phyloP scores from a whole-genome alignment of 495 filamentous ascomycete species.

The Zalerion maritima region DNA sequence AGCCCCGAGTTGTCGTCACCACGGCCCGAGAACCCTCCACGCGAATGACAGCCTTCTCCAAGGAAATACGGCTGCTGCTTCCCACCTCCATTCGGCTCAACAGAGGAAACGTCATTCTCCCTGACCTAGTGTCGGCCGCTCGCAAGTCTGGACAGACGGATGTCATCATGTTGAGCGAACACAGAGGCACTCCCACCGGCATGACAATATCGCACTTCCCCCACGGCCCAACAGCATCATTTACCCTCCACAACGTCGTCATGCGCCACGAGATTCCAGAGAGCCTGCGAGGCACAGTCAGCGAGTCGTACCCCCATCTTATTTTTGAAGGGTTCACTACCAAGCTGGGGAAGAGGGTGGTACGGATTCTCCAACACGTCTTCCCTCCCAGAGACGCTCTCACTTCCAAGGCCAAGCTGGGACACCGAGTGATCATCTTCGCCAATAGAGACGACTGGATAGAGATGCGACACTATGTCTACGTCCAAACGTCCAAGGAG shows the following conservation, averaged over 20 bases:
- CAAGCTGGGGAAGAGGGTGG: slow-evolving; percentile 65
- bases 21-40: slow-evolving; percentile 80
- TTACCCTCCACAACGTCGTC: slow-evolving; percentile 88
- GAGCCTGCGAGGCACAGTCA: slow-evolving; percentile 73
- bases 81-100: slow-evolving; percentile 86
- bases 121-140: slow-evolving; percentile 69
- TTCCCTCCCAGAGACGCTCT: slow-evolving; percentile 78
- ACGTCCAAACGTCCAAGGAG: slow-evolving; percentile 70
- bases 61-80: slow-evolving; percentile 83
- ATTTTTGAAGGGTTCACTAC: slow-evolving; percentile 91
- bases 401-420: slow-evolving; percentile 49
- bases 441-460: slow-evolving; percentile 90
- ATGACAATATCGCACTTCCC: slow-evolving; percentile 77
- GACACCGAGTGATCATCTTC: slow-evolving; percentile 84
- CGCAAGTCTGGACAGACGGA: slow-evolving; percentile 67
- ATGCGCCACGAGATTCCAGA: slow-evolving; percentile 88
- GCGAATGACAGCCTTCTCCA: slow-evolving; percentile 76
- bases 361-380: slow-evolving; percentile 86
- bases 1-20: slow-evolving; percentile 81
- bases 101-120: slow-evolving; percentile 76
- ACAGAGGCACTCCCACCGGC: slow-evolving; percentile 83
- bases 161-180: slow-evolving; percentile 80
- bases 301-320: slow-evolving; percentile 84
- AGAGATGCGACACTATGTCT: slow-evolving; percentile 68
- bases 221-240: slow-evolving; percentile 82